Percentiles rank a stretch among this genome's conserved stretches.
Conservation (phyloP, 23 red algal genomes). For the Rhodosorus marinus region DNA sequence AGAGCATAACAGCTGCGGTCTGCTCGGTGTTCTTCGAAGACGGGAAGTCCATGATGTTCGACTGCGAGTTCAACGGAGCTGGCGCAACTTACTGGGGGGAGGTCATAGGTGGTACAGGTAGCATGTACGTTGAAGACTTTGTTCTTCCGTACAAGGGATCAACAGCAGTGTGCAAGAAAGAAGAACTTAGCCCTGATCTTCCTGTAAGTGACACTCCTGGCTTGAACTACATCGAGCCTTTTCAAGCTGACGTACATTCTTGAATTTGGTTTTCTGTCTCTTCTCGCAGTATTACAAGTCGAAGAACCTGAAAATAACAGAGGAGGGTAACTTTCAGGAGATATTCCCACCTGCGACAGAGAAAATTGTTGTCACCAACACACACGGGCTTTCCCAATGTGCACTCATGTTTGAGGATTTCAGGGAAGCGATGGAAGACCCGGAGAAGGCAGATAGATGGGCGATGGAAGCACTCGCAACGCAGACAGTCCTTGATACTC, state of each 20-base stretch:
- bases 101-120: slow-evolving; percentile 16
- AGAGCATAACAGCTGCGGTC: background rate
- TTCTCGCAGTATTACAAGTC: background rate
- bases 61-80: slow-evolving; percentile 7
- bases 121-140: slow-evolving; percentile 27
- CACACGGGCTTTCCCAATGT: slow-evolving; percentile 4
- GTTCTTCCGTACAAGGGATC: slow-evolving; percentile 17
- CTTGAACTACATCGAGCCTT: slow-evolving; percentile 3
- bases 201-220: background rate
- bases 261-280: background rate
- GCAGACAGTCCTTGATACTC: slow-evolving; percentile 13
- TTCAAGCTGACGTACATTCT: background rate
- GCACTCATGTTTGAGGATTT: slow-evolving; percentile 28
- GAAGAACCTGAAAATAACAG: slow-evolving; percentile 7
- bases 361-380: slow-evolving; percentile 1
- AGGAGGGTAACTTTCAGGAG: background rate
- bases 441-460: slow-evolving; percentile 4
- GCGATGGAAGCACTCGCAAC: slow-evolving; percentile 12
- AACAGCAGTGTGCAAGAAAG: background rate
- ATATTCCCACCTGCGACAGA: background rate
- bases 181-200: background rate
- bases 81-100: slow-evolving; percentile 6
- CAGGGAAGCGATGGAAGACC: slow-evolving; percentile 10
- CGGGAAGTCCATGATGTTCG: background rate
- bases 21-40: background rate